Conservation (phyloP, 257 asterid species). For the Apocynum venetum region DNA sequence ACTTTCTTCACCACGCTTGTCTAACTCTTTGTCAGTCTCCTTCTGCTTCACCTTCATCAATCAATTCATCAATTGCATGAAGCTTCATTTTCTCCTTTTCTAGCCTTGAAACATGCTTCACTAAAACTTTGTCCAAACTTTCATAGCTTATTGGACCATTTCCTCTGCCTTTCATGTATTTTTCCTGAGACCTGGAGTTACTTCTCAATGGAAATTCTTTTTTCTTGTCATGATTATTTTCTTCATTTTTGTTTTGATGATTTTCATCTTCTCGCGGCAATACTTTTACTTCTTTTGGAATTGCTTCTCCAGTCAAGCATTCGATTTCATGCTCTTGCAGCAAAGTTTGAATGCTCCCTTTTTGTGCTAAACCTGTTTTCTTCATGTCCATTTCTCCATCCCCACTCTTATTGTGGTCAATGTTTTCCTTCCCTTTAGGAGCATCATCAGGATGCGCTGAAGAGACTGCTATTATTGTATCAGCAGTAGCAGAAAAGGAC, state of each 20-base stretch:
- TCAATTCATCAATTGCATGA: constrained; percentile 34
- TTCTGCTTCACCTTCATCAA: constrained; percentile 33
- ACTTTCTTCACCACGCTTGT: constrained; percentile 36
- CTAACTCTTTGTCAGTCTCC: constrained; percentile 21
- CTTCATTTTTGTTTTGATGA: constrained; percentile 13
- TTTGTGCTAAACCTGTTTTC: background rate
- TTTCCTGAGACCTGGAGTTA: constrained; percentile 12
- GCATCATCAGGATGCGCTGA: constrained; percentile 4
- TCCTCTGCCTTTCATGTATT: constrained; percentile 20
- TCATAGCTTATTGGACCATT: constrained; percentile 29
- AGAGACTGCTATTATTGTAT: constrained; percentile 1
- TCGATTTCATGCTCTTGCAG: background rate
- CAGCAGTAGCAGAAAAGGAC: background rate
- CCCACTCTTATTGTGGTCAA: constrained; percentile 37
- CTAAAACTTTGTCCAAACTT: constrained; percentile 65
- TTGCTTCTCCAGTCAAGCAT: constrained; percentile 8
- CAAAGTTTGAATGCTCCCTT: background rate
- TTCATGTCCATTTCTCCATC: constrained; percentile 7
- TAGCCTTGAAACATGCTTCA: constrained; percentile 78
- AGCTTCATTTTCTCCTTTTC: constrained; percentile 57
- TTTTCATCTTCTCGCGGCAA: background rate
- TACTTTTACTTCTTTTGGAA: constrained; percentile 6
- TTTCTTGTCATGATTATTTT: constrained; percentile 17
- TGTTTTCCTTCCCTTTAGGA: constrained; percentile 48
- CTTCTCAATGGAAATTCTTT: constrained; percentile 26